Base-by-base conservation (phyloP, 78 protist genomes). In the Tieghemostelium lacteum region DNA sequence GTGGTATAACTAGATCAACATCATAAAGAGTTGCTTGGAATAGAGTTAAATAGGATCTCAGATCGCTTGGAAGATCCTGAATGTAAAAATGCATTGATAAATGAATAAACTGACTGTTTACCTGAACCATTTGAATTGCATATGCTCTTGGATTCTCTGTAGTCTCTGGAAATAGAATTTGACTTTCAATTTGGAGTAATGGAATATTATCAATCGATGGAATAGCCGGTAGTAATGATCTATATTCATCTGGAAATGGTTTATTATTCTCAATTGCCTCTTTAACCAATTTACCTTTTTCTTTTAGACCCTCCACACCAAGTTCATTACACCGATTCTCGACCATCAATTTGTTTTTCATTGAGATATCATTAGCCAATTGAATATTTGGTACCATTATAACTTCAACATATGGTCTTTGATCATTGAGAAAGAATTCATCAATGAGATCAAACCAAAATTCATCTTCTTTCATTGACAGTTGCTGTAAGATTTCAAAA, bases 371-470 rank as follows among this genome's bases (percentile, higher is more conserved):
- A 17, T 33, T 58, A 0, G 86, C 71, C 49, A 86, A 29, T 20
- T 62, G 34, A 19, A 55, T 5, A 45, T 74, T 34, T 37, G 92
- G 92, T 36, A 28, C 42, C 3, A 72, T 26, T 20, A 86, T 26
- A 6, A 72, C 22, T 31, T 87, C 93, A 10, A 75, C 86, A 24
- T 64, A 52, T 16, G 85, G 93, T 17, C 31, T 26, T 14, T 45
- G 52, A 14, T 6, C 52, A 29, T 58, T 42, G 16, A 87, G 29
- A 36, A 87, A 45, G 34, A 22, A 87, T 26, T 28, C 4, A 39
- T 87, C 77, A 26, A 87, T 24, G 6, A 87, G 29, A 34, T 75
- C 86, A 26, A 49, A 49, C 93, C 93, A 87, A 50, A 40, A 87
- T 55, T 36, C 28, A 34, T 39, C 16, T 4, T 49, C 71, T 34